Conservation (phyloP, 306 rosid genomes). For the Corylus avellana region DNA sequence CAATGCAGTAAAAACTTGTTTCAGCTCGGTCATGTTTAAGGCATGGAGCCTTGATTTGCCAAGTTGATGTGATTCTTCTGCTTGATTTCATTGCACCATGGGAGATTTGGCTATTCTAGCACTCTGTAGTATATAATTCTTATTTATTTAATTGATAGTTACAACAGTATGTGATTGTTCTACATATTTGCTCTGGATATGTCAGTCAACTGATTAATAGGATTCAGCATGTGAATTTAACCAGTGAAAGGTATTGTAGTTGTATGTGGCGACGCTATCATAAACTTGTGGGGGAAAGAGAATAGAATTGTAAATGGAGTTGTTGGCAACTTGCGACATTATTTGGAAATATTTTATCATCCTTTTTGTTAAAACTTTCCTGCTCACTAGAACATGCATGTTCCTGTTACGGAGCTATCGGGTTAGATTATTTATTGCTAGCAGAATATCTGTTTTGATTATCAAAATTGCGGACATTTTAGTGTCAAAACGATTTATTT, state of each 20-base stretch:
- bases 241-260: not conserved
- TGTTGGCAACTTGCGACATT: not conserved
- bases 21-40: constrained; percentile 8
- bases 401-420: not conserved
- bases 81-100: not conserved
- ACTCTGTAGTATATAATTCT: too few relatives aligned
- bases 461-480: not conserved
- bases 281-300: not conserved
- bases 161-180: not conserved
- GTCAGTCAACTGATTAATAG: not conserved
- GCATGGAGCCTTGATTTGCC: constrained; percentile 20
- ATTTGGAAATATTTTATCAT: not conserved
- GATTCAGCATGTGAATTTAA: not conserved
- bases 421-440: not conserved
- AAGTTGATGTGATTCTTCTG: constrained; percentile 13
- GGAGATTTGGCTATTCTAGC: constrained; percentile 3
- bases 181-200: not conserved
- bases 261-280: not conserved
- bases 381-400: not conserved
- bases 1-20: constrained; percentile 8
- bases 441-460: not conserved
- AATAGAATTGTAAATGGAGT: not conserved
- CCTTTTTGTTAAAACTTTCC: not conserved
- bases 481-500: not conserved
- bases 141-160: not conserved